Evolutionary conservation across 2,329 filamentous ascomycete species (phyloP).

Genomic region (Gaeumannomyces tritici): DNA sequence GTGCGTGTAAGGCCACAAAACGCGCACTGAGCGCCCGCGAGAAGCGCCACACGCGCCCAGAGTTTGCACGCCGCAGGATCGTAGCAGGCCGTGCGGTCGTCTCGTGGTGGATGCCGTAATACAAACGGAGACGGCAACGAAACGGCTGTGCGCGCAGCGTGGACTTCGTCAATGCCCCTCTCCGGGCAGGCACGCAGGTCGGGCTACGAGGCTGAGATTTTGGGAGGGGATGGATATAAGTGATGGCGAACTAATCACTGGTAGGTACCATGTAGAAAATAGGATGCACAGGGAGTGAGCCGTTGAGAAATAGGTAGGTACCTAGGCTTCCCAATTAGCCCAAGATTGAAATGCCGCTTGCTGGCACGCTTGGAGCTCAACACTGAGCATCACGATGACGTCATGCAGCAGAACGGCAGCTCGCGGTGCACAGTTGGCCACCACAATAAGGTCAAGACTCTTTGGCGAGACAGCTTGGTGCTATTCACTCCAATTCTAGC

Average conservation of each 20-base stretch:
- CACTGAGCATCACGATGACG: neutral
- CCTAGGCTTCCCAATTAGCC: too few species aligned
- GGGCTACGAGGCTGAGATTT: neutral
- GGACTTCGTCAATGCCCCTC: too few species aligned
- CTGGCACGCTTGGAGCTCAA: too few species aligned
- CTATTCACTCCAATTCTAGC: neutral
- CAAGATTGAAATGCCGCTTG: neutral
- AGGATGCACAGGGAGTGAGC: too few species aligned
- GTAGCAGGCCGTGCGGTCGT: neutral
- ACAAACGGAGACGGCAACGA: neutral
- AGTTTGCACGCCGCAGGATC: neutral
- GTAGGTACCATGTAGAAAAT: too few species aligned
- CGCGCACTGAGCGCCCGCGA: neutral
- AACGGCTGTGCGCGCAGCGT: neutral
- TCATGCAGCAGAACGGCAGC: neutral
- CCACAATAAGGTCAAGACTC: neutral
- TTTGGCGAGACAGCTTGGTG: neutral
- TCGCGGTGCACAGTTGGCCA: neutral
- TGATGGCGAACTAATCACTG: too few species aligned
- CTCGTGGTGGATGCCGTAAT: neutral
- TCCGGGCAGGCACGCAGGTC: too few species aligned
- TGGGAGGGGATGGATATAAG: too few species aligned
- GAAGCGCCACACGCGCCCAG: neutral
- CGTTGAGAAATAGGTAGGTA: too few species aligned
- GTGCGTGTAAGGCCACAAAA: neutral